phyloP scores from a whole-genome alignment of 441 rosid species.

The Adansonia gregorii region DNA sequence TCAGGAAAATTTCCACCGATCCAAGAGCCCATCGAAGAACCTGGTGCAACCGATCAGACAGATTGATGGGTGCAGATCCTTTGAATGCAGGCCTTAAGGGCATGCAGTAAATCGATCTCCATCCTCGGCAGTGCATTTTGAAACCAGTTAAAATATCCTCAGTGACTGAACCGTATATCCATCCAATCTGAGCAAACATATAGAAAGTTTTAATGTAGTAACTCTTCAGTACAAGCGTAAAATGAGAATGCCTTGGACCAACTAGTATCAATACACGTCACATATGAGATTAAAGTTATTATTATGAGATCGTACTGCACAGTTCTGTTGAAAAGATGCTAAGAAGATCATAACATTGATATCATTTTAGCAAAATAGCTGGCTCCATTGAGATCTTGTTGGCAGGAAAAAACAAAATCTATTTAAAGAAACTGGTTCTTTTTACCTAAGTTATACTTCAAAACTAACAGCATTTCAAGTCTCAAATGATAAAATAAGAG shows the following conservation, averaged over 20 bases:
- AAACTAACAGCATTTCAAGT: not conserved
- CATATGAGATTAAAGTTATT: not conserved
- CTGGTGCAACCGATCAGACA: constrained; percentile 91
- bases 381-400: not conserved
- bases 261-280: not conserved
- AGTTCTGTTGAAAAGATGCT: not conserved
- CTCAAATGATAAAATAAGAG: not conserved
- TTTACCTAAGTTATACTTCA: not conserved
- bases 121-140: constrained; percentile 98
- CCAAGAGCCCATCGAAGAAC: constrained; percentile 99
- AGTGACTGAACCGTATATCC: constrained; percentile 95
- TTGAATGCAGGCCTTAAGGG: constrained; percentile 93
- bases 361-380: not conserved
- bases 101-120: constrained; percentile 96
- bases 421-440: not conserved
- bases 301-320: not conserved
- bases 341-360: not conserved
- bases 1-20: constrained; percentile 90
- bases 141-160: constrained; percentile 95
- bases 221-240: not conserved
- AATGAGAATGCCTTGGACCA: not conserved
- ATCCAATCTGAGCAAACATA: constrained; percentile 68
- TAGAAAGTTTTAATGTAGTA: not conserved
- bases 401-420: not conserved
- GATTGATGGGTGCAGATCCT: constrained; percentile 98